Percentiles rank a stretch among this genome's conserved stretches.
Conservation (phyloP, 2,329 filamentous ascomycete genomes). For the Diaporthe sp. region DNA sequence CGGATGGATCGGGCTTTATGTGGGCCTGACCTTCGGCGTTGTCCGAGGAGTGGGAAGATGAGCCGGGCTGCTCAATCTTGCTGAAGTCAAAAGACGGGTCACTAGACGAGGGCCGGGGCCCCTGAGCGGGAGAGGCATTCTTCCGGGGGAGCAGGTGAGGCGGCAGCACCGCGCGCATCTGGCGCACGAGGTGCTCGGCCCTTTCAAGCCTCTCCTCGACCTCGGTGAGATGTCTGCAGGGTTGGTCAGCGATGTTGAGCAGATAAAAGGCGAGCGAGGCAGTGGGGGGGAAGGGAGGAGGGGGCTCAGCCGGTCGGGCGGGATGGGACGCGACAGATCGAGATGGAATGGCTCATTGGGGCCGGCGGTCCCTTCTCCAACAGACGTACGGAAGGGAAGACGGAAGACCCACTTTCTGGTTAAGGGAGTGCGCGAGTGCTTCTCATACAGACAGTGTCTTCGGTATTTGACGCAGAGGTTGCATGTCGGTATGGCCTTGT, state of each 20-base stretch:
- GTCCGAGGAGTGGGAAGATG: slow-evolving; percentile 29
- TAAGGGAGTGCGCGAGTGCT: slow-evolving; percentile 57
- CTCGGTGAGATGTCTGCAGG: slow-evolving; percentile 51
- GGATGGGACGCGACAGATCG: slow-evolving; percentile 10
- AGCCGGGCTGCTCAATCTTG: slow-evolving; percentile 30
- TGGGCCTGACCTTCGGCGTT: slow-evolving; percentile 23
- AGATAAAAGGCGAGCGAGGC: neutral
- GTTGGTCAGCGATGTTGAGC: slow-evolving; percentile 31
- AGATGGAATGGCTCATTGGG: neutral
- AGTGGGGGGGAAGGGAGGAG: neutral
- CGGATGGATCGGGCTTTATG: slow-evolving; percentile 34
- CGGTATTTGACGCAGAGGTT: slow-evolving; percentile 54
- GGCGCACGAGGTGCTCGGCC: slow-evolving; percentile 45
- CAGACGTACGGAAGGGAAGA: slow-evolving; percentile 9
- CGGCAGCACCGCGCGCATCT: slow-evolving; percentile 44
- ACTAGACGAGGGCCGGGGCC: slow-evolving; percentile 27
- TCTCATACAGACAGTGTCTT: slow-evolving; percentile 60
- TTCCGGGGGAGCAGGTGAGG: slow-evolving; percentile 38
- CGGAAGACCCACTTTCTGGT: slow-evolving; percentile 53
- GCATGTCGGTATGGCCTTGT: slow-evolving; percentile 50
- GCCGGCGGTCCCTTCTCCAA: slow-evolving; percentile 6
- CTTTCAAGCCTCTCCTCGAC: slow-evolving; percentile 54
- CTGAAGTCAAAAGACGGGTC: slow-evolving; percentile 35
- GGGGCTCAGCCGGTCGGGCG: neutral
- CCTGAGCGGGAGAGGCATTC: slow-evolving; percentile 24